A percentile compares a stretch with the other conserved stretches of the same genome.
Evolutionary conservation across 345 rosid genomes (phyloP).

Genomic region (Camelina hispida): DNA sequence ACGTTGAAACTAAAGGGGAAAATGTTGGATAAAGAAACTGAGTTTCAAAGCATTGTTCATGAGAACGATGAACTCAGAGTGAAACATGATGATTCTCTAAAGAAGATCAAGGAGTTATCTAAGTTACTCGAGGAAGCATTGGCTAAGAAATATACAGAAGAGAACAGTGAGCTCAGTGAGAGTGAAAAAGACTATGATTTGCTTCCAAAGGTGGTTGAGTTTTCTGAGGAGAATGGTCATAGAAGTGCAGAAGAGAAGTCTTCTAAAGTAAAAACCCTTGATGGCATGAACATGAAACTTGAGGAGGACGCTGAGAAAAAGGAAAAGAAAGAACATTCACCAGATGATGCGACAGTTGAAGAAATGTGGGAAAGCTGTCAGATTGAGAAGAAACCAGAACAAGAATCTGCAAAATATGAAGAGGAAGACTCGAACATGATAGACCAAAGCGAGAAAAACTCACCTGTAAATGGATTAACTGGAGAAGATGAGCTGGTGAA

Average conservation of each 20-base stretch:
- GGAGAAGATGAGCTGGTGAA: slow-evolving; percentile 47
- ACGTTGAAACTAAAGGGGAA: slow-evolving; percentile 70
- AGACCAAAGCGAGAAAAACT: slow-evolving; percentile 32
- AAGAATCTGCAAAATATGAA: slow-evolving; percentile 66
- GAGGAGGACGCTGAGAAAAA: slow-evolving; percentile 22
- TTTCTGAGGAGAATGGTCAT: slow-evolving; percentile 86
- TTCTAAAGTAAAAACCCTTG: slow-evolving; percentile 14
- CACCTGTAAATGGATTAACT: slow-evolving; percentile 59
- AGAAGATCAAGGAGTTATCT: slow-evolving; percentile 74
- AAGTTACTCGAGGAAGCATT: slow-evolving; percentile 81
- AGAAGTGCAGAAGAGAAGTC: slow-evolving; percentile 60
- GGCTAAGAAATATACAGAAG: slow-evolving; percentile 56
- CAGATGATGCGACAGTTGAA: slow-evolving; percentile 60
- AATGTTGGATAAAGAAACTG: slow-evolving; percentile 76
- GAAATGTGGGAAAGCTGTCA: slow-evolving; percentile 96
- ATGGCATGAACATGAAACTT: slow-evolving; percentile 16
- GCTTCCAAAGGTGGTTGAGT: slow-evolving; percentile 83
- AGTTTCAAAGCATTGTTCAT: slow-evolving; percentile 66
- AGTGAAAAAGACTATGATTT: slow-evolving; percentile 92
- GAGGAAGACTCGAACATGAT: slow-evolving; percentile 44
- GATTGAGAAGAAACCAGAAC: slow-evolving; percentile 73
- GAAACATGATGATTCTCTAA: slow-evolving; percentile 57
- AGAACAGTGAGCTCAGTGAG: slow-evolving; percentile 72
- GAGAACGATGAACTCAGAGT: slow-evolving; percentile 74
- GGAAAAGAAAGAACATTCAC: slow-evolving; percentile 19